Conservation (phyloP, 2,329 filamentous ascomycete species). For the Neurospora sp. region DNA sequence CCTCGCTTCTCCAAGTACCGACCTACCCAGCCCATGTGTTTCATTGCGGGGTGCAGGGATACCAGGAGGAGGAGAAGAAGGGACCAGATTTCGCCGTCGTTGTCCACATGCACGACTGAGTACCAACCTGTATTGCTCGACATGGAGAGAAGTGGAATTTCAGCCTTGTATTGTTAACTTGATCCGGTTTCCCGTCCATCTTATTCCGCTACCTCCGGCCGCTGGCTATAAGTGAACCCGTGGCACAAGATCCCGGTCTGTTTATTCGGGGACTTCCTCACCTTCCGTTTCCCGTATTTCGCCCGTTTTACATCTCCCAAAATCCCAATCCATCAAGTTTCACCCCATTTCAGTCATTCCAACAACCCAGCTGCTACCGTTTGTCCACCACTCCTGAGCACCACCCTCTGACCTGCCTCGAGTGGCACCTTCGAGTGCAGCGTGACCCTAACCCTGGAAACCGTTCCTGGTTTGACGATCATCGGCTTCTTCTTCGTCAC, state of each 20-base stretch:
- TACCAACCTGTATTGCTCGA: neutral
- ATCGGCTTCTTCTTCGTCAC: conserved; percentile 74
- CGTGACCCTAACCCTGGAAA: conserved; percentile 70
- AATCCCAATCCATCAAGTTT: neutral
- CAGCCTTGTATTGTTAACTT: neutral
- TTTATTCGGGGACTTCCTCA: neutral
- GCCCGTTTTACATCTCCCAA: neutral
- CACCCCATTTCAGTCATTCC: conserved; percentile 39
- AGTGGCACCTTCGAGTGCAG: conserved; percentile 66
- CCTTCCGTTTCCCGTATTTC: neutral
- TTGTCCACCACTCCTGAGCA: conserved; percentile 68
- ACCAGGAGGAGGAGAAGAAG: neutral
- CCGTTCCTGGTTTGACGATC: conserved; percentile 67
- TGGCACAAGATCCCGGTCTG: neutral
- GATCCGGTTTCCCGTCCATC: neutral
- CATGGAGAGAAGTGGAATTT: neutral
- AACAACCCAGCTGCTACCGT: conserved; percentile 83
- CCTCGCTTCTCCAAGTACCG: neutral
- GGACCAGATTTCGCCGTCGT: neutral
- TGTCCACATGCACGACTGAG: neutral
- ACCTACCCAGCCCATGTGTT: neutral
- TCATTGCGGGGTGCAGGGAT: neutral
- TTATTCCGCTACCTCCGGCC: neutral
- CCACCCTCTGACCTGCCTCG: conserved; percentile 70
- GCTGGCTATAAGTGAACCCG: neutral